Conservation (phyloP, 768 basidiomycete species). For the Russula sp. region DNA sequence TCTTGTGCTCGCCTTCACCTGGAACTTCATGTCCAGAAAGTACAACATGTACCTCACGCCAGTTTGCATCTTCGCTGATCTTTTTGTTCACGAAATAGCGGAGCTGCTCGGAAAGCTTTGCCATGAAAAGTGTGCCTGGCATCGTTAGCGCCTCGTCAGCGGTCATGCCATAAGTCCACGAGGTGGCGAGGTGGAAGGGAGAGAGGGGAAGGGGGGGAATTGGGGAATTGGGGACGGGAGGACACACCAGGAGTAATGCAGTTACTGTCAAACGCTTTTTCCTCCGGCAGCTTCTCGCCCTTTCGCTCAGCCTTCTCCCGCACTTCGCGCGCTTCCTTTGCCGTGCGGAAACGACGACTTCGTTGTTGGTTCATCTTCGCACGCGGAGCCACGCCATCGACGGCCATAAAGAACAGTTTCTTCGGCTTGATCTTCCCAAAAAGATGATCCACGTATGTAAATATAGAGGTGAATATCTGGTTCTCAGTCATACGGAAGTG, state of each 20-base stretch:
- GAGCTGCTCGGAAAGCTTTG: constrained; percentile 83
- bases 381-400: constrained; percentile 94
- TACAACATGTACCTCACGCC: constrained; percentile 89
- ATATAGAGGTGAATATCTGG: constrained; percentile 96
- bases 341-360: constrained; percentile 88
- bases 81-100: constrained; percentile 98
- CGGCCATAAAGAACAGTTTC: constrained; percentile 98
- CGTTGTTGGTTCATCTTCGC: constrained; percentile 99
- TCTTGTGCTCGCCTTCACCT: constrained; percentile 99
- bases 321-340: constrained; percentile 86
- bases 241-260: constrained; percentile 93
- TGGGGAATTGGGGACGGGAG: too few species aligned
- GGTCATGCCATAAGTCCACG: constrained; percentile 3
- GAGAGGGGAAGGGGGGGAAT: neutral
- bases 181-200: neutral
- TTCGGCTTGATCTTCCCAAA: constrained; percentile 97
- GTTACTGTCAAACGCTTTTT: constrained; percentile 97
- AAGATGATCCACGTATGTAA: constrained; percentile 93
- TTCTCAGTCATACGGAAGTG: constrained; percentile 96
- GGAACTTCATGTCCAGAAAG: constrained; percentile 97
- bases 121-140: constrained; percentile 93
- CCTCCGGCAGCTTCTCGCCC: constrained; percentile 87
- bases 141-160: constrained; percentile 4
- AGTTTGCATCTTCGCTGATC: constrained; percentile 94
- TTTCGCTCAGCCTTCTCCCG: constrained; percentile 82